A percentile compares a stretch with the other conserved stretches of the same genome.
Evolutionary conservation across 768 basidiomycete genomes (phyloP).

Genomic region (Tylopilus vinaceipallidus): DNA sequence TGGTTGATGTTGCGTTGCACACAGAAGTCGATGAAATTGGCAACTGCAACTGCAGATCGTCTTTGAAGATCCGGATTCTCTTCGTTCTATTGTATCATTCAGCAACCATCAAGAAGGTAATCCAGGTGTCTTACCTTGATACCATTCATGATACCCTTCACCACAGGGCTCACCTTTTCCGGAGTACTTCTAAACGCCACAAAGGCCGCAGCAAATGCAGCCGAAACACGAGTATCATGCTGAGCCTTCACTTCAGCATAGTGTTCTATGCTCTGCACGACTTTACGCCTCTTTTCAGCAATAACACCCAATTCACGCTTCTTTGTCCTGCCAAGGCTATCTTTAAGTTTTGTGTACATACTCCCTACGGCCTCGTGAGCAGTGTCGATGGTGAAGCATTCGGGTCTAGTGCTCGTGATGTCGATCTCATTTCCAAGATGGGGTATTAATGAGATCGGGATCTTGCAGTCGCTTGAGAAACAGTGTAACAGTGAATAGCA

Average conservation of each 20-base stretch:
- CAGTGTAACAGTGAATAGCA: constrained; percentile 78
- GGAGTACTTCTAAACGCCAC: constrained; percentile 85
- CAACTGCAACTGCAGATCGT: constrained; percentile 83
- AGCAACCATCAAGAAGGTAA: not conserved
- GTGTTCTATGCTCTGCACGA: constrained; percentile 70
- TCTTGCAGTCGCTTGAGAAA: constrained; percentile 84
- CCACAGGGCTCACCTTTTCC: constrained; percentile 92
- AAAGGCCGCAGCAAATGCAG: constrained; percentile 88
- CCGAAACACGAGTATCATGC: constrained; percentile 83
- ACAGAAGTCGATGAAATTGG: constrained; percentile 87
- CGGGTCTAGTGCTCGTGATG: constrained; percentile 58
- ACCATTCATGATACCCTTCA: constrained; percentile 96
- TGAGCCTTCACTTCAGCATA: constrained; percentile 81
- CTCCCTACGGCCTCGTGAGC: constrained; percentile 68
- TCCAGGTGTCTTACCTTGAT: constrained; percentile 94
- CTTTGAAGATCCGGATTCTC: constrained; percentile 85
- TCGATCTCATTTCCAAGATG: constrained; percentile 75
- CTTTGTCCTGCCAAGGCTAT: constrained; percentile 70
- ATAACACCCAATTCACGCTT: constrained; percentile 74
- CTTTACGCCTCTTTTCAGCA: constrained; percentile 68
- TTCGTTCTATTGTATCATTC: constrained; percentile 85
- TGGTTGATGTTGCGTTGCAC: constrained; percentile 67
- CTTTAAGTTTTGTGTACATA: constrained; percentile 74
- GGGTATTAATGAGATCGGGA: constrained; percentile 78
- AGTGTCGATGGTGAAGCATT: constrained; percentile 76